These are phyloP conservation scores for Paracoccidioides lutzii DNA, from an alignment of 2,329 filamentous ascomycete species.

Conservation along the genomic window DNA sequence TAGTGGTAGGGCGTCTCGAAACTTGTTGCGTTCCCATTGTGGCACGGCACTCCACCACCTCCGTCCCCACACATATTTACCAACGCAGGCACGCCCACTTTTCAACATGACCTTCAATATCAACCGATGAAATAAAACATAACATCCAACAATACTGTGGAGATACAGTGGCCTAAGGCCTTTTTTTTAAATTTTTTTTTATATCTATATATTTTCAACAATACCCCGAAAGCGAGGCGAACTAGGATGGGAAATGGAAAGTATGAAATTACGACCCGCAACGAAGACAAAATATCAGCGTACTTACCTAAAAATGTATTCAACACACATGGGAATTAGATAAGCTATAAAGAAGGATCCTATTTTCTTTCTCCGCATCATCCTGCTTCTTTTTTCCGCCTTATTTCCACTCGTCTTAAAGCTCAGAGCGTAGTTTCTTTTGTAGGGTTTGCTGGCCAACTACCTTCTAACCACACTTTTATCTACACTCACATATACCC, in stretches of 20 bases:
- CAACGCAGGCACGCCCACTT: slow-evolving; percentile 4
- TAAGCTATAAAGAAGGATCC: slow-evolving; percentile 4
- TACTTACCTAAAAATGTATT: slow-evolving; percentile 1
- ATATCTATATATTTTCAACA: slow-evolving; percentile 21
- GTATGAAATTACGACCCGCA: neutral
- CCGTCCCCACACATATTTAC: neutral
- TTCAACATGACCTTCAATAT: slow-evolving; percentile 23
- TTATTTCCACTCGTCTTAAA: neutral
- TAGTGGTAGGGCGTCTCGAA: too few relatives aligned
- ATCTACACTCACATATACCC: too few relatives aligned
- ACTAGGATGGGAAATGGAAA: neutral
- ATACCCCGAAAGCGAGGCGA: neutral
- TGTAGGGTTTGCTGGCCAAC: too few relatives aligned
- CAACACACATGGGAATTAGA: slow-evolving; percentile 1
- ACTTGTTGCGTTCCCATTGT: too few relatives aligned
- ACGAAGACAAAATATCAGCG: neutral
- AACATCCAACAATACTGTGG: slow-evolving; percentile 3
- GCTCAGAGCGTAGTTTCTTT: too few relatives aligned
- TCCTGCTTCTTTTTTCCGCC: slow-evolving; percentile 10
- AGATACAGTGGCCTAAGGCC: neutral
- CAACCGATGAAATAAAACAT: slow-evolving; percentile 7
- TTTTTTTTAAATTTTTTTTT: neutral
- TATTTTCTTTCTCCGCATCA: slow-evolving; percentile 7
- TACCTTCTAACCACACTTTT: too few relatives aligned
- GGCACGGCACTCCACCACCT: neutral